Evolutionary conservation across 192 early-diverging fungal genomes (phyloP).

Genomic region (Chytriomyces sp.): DNA sequence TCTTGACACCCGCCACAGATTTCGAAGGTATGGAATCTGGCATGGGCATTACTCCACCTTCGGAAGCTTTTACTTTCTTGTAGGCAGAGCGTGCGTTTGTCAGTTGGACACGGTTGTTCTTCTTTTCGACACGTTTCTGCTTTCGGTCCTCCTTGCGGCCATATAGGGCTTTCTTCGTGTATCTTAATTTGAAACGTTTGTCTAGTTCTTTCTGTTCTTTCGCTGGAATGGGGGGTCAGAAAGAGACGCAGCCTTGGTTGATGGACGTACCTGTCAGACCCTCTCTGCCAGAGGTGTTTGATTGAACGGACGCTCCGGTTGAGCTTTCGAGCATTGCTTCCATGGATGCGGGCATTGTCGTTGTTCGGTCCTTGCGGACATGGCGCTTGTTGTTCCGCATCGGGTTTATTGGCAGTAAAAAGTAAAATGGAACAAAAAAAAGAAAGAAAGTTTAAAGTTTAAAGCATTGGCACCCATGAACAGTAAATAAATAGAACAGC

Average conservation of each 20-base stretch:
- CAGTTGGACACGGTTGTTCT: constrained; percentile 1
- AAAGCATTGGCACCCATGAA: too few species aligned
- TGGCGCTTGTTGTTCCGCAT: neutral
- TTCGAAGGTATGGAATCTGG: neutral
- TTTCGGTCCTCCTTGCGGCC: constrained; percentile 36
- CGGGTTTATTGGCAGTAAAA: neutral
- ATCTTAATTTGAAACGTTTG: constrained; percentile 26
- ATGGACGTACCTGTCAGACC: neutral
- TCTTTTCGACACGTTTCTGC: constrained; percentile 28
- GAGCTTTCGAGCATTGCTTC: neutral
- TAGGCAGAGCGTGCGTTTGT: neutral
- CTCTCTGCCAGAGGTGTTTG: neutral
- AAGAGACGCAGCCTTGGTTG: neutral
- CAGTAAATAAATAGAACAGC: neutral
- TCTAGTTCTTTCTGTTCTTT: constrained; percentile 34
- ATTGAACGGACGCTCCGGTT: neutral
- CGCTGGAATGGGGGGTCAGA: neutral
- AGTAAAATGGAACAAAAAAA: neutral
- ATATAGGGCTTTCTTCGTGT: constrained; percentile 21
- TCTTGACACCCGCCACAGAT: neutral
- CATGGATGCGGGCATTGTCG: neutral
- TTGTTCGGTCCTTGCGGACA: neutral
- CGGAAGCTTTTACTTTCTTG: neutral
- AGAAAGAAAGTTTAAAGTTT: neutral
- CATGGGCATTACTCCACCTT: neutral